phyloP scores from a whole-genome alignment of 2,329 filamentous ascomycete genomes.

The Aspergillus cejpii region DNA sequence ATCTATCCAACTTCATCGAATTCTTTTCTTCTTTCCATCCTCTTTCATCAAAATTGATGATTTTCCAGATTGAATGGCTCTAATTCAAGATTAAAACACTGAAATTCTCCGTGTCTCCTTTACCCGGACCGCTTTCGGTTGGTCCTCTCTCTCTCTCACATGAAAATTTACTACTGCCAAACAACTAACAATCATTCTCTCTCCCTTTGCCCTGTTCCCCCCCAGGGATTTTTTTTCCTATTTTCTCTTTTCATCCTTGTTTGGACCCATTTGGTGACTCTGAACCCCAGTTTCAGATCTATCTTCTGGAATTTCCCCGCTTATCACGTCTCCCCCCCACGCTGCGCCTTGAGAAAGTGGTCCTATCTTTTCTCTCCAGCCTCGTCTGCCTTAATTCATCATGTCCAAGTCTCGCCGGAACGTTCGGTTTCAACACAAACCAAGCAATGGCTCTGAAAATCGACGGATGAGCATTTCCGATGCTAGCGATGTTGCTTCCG shows the following conservation, averaged over 20 bases:
- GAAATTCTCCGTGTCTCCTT: conserved; percentile 4
- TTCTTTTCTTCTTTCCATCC: conserved; percentile 1
- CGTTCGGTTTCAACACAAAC: conserved; percentile 54
- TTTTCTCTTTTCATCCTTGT: background rate
- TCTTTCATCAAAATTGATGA: conserved; percentile 3
- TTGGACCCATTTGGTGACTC: background rate
- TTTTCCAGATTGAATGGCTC: background rate
- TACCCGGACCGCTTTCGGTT: conserved; percentile 23
- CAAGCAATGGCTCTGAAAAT: conserved; percentile 40
- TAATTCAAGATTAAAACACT: background rate
- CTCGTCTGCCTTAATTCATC: conserved; percentile 10
- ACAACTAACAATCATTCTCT: conserved; percentile 1
- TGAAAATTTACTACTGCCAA: conserved; percentile 24
- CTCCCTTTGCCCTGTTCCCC: conserved; percentile 2
- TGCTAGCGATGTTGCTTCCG: conserved; percentile 47
- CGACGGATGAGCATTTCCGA: conserved; percentile 51
- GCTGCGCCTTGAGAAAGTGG: conserved; percentile 1
- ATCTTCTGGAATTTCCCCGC: background rate
- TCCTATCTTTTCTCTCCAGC: conserved; percentile 6
- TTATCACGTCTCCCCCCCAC: conserved; percentile 5
- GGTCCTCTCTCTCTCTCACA: conserved; percentile 20
- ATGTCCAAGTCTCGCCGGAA: conserved; percentile 53
- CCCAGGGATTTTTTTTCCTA: background rate
- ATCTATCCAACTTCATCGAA: background rate
- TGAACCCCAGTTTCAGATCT: background rate